These are phyloP conservation scores for Steccherinum ochraceum DNA, from an alignment of 768 basidiomycete species.

Conservation along the genomic window DNA sequence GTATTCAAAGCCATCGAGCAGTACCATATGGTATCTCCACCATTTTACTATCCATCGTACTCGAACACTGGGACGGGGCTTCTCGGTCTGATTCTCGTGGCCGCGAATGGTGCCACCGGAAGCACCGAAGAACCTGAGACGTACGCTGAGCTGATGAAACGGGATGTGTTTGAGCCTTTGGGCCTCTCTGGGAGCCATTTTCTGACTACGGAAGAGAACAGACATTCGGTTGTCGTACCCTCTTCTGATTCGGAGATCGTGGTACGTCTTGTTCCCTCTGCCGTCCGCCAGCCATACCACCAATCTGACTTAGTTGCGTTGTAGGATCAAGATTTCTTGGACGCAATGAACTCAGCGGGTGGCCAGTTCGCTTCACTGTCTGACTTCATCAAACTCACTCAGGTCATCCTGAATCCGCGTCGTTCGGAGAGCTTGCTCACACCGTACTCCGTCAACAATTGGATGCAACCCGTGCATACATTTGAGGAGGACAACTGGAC, in stretches of 20 bases:
- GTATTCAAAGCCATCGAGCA: conserved; percentile 31
- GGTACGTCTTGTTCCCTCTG: conserved; percentile 17
- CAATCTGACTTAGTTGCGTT: background rate
- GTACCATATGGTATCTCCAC: conserved; percentile 35
- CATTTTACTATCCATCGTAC: conserved; percentile 40
- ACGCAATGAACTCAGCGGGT: conserved; percentile 36
- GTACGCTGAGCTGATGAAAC: conserved; percentile 36
- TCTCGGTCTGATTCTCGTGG: conserved; percentile 30
- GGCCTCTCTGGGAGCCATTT: conserved; percentile 40
- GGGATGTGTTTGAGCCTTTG: conserved; percentile 44
- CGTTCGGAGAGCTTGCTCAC: conserved; percentile 19
- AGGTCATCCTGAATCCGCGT: conserved; percentile 28
- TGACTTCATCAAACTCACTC: conserved; percentile 38
- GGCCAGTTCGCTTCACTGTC: conserved; percentile 47
- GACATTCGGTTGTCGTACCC: conserved; percentile 34
- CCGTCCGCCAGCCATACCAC: background rate
- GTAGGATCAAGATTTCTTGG: conserved; percentile 35
- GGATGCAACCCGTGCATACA: conserved; percentile 24
- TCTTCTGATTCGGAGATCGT: conserved; percentile 28
- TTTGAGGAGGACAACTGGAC: conserved; percentile 25
- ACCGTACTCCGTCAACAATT: conserved; percentile 20
- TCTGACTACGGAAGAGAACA: conserved; percentile 29
- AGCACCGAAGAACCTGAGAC: background rate
- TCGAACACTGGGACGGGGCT: conserved; percentile 31
- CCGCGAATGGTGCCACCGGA: conserved; percentile 19